phyloP scores from a whole-genome alignment of 208 protist genomes.

The Crithidia mellificae region DNA sequence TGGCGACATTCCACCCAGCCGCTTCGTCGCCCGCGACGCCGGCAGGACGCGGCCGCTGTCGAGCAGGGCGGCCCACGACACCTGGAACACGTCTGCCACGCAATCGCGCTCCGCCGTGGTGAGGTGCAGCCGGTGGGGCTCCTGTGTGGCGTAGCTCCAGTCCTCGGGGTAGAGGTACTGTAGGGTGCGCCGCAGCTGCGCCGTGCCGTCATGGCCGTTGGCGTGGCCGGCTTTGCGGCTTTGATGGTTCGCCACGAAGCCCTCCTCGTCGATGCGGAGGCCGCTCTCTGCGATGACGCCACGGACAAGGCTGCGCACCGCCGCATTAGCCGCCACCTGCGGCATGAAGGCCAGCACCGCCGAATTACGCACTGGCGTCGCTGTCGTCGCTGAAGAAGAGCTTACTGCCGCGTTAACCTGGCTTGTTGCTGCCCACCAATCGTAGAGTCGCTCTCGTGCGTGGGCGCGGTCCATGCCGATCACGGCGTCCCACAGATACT shows the following conservation, averaged over 20 bases:
- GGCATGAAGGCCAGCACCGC: conserved; percentile 31
- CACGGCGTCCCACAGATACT: conserved; percentile 25
- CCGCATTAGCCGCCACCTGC: conserved; percentile 20
- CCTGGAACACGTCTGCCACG: conserved; percentile 17
- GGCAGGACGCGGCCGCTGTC: conserved; percentile 27
- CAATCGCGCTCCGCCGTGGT: conserved; percentile 5
- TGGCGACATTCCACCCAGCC: conserved; percentile 37
- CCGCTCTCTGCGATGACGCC: conserved; percentile 18
- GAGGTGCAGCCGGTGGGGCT: conserved; percentile 22
- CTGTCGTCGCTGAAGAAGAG: too few relatives aligned
- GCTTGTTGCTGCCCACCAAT: neutral
- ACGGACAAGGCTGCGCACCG: conserved; percentile 23
- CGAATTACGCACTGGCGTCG: conserved; percentile 10
- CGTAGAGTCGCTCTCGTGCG: neutral
- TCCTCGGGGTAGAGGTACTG: conserved; percentile 31
- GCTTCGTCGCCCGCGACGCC: conserved; percentile 29
- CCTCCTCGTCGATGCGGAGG: conserved; percentile 24
- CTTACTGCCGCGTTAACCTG: too few relatives aligned
- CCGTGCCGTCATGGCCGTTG: too few relatives aligned
- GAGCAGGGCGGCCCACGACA: conserved; percentile 30
- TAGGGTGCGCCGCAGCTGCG: conserved; percentile 1
- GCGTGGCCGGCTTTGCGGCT: too few relatives aligned
- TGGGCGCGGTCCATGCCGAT: conserved; percentile 18
- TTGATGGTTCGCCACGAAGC: conserved; percentile 30
- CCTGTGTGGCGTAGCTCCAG: conserved; percentile 33